phyloP scores from a whole-genome alignment of 2,329 filamentous ascomycete genomes.

The Colletotrichum coccodes region DNA sequence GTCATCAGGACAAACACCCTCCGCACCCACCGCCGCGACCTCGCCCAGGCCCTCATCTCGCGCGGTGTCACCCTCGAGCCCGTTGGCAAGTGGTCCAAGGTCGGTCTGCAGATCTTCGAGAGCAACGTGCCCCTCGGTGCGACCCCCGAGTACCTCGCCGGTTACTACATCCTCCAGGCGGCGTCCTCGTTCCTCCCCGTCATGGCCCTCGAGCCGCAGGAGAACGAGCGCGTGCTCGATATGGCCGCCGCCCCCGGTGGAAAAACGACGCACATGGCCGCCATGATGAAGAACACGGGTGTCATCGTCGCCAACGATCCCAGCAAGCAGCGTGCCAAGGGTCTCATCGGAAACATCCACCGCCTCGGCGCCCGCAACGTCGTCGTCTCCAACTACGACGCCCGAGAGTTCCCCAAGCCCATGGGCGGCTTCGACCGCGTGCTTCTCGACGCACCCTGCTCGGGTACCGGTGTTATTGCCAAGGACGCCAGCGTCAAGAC shows the following conservation, averaged over 20 bases:
- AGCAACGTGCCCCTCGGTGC: slow-evolving; percentile 86
- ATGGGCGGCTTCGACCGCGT: slow-evolving; percentile 97
- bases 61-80: slow-evolving; percentile 96
- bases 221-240: slow-evolving; percentile 85
- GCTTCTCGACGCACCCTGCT: slow-evolving; percentile 80
- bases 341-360: slow-evolving; percentile 97
- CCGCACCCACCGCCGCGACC: slow-evolving; percentile 78
- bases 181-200: slow-evolving; percentile 97
- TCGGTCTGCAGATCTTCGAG: slow-evolving; percentile 96
- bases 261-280: slow-evolving; percentile 96
- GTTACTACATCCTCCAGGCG: slow-evolving; percentile 97
- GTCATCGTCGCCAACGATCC: slow-evolving; percentile 97
- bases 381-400: slow-evolving; percentile 95
- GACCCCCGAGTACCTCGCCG: slow-evolving; percentile 95
- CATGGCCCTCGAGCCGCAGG: slow-evolving; percentile 95
- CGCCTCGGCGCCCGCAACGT: slow-evolving; percentile 88
- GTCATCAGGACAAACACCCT: slow-evolving; percentile 98
- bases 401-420: slow-evolving; percentile 90
- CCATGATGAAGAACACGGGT: slow-evolving; percentile 97
- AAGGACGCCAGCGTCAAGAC: slow-evolving; percentile 98
- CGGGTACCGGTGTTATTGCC: slow-evolving; percentile 90
- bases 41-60: slow-evolving; percentile 94
- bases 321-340: slow-evolving; percentile 92
- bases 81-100: slow-evolving; percentile 98
- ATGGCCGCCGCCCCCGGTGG: slow-evolving; percentile 96